These are phyloP conservation scores for Arthrinium puccinioides DNA, from an alignment of 2,329 filamentous ascomycete genomes.

Conservation along the genomic window DNA sequence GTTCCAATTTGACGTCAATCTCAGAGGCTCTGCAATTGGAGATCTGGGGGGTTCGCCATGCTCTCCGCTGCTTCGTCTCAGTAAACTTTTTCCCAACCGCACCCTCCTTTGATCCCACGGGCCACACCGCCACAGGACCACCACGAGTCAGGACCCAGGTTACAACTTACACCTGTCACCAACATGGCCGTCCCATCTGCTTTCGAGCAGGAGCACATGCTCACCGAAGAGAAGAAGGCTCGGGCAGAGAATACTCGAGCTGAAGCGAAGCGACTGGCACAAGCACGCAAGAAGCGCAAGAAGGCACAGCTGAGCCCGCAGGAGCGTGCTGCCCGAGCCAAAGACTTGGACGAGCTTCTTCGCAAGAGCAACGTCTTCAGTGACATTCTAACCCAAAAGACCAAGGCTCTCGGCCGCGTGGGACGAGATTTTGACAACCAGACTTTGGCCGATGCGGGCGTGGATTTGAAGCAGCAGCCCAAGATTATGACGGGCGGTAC, in stretches of 20 bases:
- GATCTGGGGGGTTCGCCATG: too few relatives aligned
- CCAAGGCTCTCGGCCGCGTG: slow-evolving; percentile 53
- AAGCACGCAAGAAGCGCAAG: slow-evolving; percentile 29
- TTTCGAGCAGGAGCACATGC: slow-evolving; percentile 23
- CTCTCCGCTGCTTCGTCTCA: too few relatives aligned
- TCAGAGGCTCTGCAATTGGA: too few relatives aligned
- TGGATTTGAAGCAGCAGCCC: slow-evolving; percentile 80
- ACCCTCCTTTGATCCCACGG: too few relatives aligned
- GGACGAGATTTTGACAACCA: slow-evolving; percentile 54
- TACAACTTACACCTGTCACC: too few relatives aligned
- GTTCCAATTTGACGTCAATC: too few relatives aligned
- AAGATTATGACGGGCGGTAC: slow-evolving; percentile 76
- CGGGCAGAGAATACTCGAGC: slow-evolving; percentile 38
- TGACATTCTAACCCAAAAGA: slow-evolving; percentile 57
- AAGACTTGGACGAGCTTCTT: slow-evolving; percentile 51
- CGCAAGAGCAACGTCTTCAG: slow-evolving; percentile 54
- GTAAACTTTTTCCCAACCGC: too few relatives aligned
- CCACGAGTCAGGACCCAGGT: too few relatives aligned
- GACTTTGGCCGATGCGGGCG: slow-evolving; percentile 53
- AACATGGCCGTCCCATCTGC: slow-evolving; percentile 17
- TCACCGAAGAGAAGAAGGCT: slow-evolving; percentile 38
- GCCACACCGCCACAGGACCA: too few relatives aligned
- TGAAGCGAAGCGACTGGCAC: slow-evolving; percentile 34
- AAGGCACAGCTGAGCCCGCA: slow-evolving; percentile 41
- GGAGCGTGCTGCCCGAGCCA: slow-evolving; percentile 51